Base-by-base conservation (phyloP, 371 early-diverging fungal species). In the Mortierella polycephala region DNA sequence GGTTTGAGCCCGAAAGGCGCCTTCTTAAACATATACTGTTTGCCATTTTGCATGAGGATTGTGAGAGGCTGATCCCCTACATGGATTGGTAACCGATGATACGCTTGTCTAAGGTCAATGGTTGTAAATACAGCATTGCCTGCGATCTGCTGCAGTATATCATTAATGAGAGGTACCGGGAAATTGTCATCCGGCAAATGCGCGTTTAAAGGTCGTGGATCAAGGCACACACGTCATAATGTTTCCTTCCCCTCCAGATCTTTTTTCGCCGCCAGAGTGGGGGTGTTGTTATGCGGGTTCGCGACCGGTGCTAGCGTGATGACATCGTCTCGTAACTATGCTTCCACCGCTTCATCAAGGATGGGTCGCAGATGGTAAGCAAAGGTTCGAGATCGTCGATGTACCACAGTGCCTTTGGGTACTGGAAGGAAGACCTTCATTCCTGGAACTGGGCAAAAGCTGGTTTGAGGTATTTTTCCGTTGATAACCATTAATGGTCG, bases 41-140 rank as follows among this genome's bases (percentile, higher is more conserved):
- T 4, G 2, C 30, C 30, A 30, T 30, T 30, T 1, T 30, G 30
- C 4, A 30, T 30, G 30, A 30, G n/a, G n/a, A n/a, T n/a, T n/a
- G n/a, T n/a, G n/a, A n/a, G n/a, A n/a, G n/a, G n/a, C n/a, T n/a
- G n/a, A n/a, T n/a, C n/a, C n/a, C n/a, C n/a, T n/a, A n/a, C n/a
- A n/a, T n/a, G n/a, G n/a, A n/a, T n/a, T n/a, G n/a, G n/a, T n/a
- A 83, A 72, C 5, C 71, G 51, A 51, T 77, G 71, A 61, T 72
- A 83, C 21, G 81, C 79, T 18, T 55, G 67, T 12, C 51, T 57
- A 7, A 75, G 44, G 47, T 81, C 77, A 2, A 80, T 45, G 0
- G 62, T 71, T 0, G 77, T 73, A 54, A 65, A 81, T 0, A 64
- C 42, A 16, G n/a, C n/a, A 50, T 57, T 52, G 16, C 63, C 68